These are phyloP conservation scores for Erythrobasidium yunnanense DNA, from an alignment of 768 basidiomycete genomes.

Conservation along the genomic window DNA sequence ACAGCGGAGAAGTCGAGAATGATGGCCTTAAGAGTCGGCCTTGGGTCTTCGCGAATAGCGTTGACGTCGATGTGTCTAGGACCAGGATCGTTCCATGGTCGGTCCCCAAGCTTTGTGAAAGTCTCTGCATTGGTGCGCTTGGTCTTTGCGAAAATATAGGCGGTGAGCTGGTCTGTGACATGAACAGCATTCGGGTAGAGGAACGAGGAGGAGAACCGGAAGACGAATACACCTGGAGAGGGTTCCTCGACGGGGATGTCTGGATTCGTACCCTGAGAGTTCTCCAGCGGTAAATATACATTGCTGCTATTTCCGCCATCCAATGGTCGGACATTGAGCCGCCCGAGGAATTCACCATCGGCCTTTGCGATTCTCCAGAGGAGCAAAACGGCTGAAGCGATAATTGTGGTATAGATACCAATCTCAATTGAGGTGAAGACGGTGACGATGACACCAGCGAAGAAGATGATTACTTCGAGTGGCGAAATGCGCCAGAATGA, in stretches of 20 bases:
- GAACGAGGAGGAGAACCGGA: constrained; percentile 82
- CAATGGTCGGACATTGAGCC: constrained; percentile 52
- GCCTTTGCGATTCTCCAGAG: constrained; percentile 78
- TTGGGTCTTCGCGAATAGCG: constrained; percentile 45
- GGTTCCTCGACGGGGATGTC: constrained; percentile 65
- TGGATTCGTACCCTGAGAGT: constrained; percentile 51
- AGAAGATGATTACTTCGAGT: constrained; percentile 50
- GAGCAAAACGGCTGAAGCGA: constrained; percentile 65
- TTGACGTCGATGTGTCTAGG: constrained; percentile 29
- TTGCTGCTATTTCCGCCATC: constrained; percentile 47
- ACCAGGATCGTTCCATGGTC: constrained; percentile 74
- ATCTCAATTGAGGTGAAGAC: constrained; percentile 89
- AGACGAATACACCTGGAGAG: constrained; percentile 74
- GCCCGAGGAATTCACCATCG: constrained; percentile 80
- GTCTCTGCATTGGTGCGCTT: constrained; percentile 64
- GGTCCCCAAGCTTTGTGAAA: constrained; percentile 55
- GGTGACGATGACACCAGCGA: constrained; percentile 49
- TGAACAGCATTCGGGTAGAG: constrained; percentile 66
- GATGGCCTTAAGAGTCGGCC: constrained; percentile 67
- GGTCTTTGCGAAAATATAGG: constrained; percentile 66
- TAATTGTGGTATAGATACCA: constrained; percentile 65
- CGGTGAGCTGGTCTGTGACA: constrained; percentile 61
- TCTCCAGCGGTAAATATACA: constrained; percentile 67
- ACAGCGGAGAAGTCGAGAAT: constrained; percentile 83
- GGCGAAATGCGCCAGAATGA: constrained; percentile 89